Conservation (phyloP, 345 rosid genomes). For the Eucalyptus urophylla region DNA sequence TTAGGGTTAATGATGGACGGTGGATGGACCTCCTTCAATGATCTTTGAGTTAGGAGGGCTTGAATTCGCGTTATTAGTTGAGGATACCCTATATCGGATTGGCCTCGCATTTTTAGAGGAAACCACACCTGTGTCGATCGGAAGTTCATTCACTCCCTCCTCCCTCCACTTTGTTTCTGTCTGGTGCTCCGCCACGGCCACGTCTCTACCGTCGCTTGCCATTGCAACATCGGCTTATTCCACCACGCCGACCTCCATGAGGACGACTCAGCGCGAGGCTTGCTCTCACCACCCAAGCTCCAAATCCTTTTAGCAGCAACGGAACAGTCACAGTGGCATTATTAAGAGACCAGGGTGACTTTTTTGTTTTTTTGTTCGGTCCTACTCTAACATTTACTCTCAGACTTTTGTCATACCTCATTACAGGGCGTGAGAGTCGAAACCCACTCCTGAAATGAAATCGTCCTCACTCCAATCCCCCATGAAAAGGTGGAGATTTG, state of each 20-base stretch:
- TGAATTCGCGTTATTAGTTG: rapidly evolving
- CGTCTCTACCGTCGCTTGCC: rapidly evolving
- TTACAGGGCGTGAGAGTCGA: too few relatives aligned
- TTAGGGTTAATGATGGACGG: neutral
- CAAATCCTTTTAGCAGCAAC: neutral
- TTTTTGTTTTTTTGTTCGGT: too few relatives aligned
- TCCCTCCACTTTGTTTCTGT: neutral
- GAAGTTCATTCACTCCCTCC: neutral
- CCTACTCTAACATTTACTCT: too few relatives aligned
- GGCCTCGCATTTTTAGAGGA: neutral
- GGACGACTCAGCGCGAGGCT: neutral
- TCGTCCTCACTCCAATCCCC: too few relatives aligned
- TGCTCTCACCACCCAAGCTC: neutral
- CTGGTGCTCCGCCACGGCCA: rapidly evolving
- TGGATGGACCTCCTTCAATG: neutral
- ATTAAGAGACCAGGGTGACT: rapidly evolving
- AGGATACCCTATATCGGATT: neutral
- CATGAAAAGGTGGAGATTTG: too few relatives aligned
- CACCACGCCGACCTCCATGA: neutral
- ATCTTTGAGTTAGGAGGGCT: neutral
- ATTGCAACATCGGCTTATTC: neutral
- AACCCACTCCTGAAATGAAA: too few relatives aligned
- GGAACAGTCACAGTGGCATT: rapidly evolving
- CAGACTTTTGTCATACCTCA: too few relatives aligned
- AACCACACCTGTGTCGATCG: rapidly evolving